Evolutionary conservation across 2,329 filamentous ascomycete genomes (phyloP), one percentile per base, ranked within the genome.

Genomic region (Botrytis porri): DNA sequence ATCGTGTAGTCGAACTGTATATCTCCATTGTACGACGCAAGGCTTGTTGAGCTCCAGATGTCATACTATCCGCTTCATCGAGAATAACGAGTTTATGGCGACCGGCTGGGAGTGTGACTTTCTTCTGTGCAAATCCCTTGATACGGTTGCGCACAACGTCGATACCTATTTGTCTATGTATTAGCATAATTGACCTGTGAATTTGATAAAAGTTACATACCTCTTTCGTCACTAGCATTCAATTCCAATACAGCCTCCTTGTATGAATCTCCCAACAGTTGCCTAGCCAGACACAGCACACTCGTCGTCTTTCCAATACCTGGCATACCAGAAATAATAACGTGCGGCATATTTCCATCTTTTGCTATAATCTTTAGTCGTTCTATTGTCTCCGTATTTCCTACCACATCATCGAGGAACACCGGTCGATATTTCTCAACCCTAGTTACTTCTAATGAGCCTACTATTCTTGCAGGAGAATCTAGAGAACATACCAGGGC

Each of bases 311-410:
- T 99, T 83, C 96, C 96, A 80, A 98, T 99, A 80, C 96, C 96
- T 32, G 96, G 96, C 94, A 97, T 98, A 74, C 96, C 96, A n/a
- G 94, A 97, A 80, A 99, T 98, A 83, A 99, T 98, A 80, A 99
- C 90, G 84, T 99, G 96, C 3, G 96, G 96, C 95, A 99, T 98
- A 84, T 99, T 99, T 78, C 96, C 96, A 84, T 98, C 96, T 83
- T 95, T 96, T 64, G 96, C 95, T 79, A 99, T 98, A 80, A 99
- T 98, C 82, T 98, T 98, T 79, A 99, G 86, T 72, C 96, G 92
- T 83, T 98, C 95, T 79, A 99, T 94, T 1, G 96, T 99, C 82
- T 99, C 96, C 32, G 93, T 97, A 83, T 99, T 99, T 80, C 96
- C 96, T 71, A 99, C 96, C 70, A 99, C 91, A 84, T 99, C 95